Base-by-base conservation (phyloP, 2,329 filamentous ascomycete species). In the Botrytis aclada region DNA sequence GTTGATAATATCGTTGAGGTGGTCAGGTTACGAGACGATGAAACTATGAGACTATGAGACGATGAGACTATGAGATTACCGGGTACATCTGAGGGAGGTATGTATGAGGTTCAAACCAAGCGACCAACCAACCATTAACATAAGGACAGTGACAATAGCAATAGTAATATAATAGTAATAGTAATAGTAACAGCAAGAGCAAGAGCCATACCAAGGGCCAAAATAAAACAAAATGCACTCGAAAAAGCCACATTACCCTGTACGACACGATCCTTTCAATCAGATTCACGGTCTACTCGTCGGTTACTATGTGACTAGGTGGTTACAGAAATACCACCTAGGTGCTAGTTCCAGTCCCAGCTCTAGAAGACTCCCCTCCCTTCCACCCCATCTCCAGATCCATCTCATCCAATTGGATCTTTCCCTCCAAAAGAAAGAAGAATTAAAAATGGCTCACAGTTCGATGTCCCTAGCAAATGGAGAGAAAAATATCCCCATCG, bases 221-320 rank as follows among this genome's bases (percentile, higher is more conserved):
- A 16, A 18, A 56, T 4, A 62, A 62, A 41, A 37, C 37, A 62
- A 62, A 62, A 29, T 41, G 32, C 4, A 20, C 41, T n/a, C n/a
- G 37, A 41, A 70, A 34, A 70, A 47, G 67, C 54, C 54, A 61
- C 67, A 14, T 70, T 70, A 25, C 16, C 29, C 39, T 61, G 8
- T 39, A 14, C 20, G 3, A 37, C 58, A 63, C 39, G n/a, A 45
- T 45, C 61, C 56, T 41, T 70, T 61, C 67, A 47, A n/a, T 54
- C 47, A 54, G 47, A 54, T 54, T 56, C 51, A 29, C 41, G 25
- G 41, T n/a, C n/a, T 29, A n/a, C 12, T 10, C n/a, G 43, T 12
- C 14, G n/a, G 4, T 18, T 2, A 60, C 34, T 37, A 60, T 43
- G 22, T 43, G 43, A 65, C 10, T 64, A 64, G 41, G 29, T 47